Base-by-base conservation (phyloP, 1,284 basidiomycete species). In the Psilocybe mexicana region DNA sequence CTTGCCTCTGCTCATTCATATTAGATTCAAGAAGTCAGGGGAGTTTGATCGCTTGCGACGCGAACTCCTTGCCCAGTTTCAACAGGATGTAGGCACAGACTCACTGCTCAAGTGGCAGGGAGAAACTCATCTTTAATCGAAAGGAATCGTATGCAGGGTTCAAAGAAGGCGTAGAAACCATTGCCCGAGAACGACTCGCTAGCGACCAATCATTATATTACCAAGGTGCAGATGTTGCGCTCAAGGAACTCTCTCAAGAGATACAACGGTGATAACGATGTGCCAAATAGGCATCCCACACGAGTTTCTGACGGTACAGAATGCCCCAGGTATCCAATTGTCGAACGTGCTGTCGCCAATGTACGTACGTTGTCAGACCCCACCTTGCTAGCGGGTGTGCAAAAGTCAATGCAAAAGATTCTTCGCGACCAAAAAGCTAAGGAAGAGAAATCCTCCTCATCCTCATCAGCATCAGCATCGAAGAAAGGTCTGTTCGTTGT, bases 1-100 rank as follows among this genome's bases (percentile, higher is more conserved):
- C 40, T 45, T 28, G 33, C 23, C 28, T 25, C 33, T 43, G 26
- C 43, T 53, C 44, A 57, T 26, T 40, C 51, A 57, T 48, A 36
- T 5, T 67, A 91, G 88, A 64, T 91, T 90, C 77, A 90, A 91
- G 70, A 87, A 86, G 66, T 88, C 87, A 6, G 90, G 89, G 28
- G 87, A 91, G 73, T 91, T 90, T 65, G 88, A 91, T 64, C 82
- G 86, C 40, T 70, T 91, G 59, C 79, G 89, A 50, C 81, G 82
- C 46, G 84, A 90, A 66, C 73, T 92, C 23, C 70, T 91, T 54
- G 66, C 77, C 7, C 77, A 86, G 66, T 90, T 90, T 69, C 83
- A 84, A 64, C 78, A 76, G 64, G 81, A 84, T 65, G 90, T 89
- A 69, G 30, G 30, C 30, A 6, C 30, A 6, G 5, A 33, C 4